Evolutionary conservation across 805 yeast species (phyloP).

Genomic region (Kregervanrija delftensis): DNA sequence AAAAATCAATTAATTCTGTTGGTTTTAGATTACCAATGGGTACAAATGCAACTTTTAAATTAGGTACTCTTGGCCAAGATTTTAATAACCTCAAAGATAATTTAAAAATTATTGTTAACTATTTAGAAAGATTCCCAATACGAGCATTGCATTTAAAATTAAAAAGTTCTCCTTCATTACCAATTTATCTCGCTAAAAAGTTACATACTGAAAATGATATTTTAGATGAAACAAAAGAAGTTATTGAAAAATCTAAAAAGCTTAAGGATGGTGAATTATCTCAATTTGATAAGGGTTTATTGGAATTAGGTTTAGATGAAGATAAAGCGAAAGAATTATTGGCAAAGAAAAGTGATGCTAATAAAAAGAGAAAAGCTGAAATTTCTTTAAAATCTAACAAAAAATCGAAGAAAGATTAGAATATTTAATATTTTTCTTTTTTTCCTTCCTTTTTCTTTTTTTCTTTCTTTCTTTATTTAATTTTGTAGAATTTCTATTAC

Average conservation of each 20-base stretch:
- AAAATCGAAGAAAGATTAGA: constrained; percentile 1
- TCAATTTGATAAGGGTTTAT: constrained; percentile 66
- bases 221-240: constrained; percentile 26
- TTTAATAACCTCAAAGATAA: constrained; percentile 53
- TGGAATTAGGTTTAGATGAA: constrained; percentile 75
- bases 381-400: not conserved
- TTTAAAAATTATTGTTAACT: constrained; percentile 44
- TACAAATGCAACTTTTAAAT: constrained; percentile 52
- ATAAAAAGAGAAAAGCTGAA: constrained; percentile 12
- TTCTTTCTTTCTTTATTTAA: not conserved
- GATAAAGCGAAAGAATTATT: constrained; percentile 57
- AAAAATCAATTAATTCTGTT: constrained; percentile 51
- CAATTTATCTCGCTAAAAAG: constrained; percentile 65
- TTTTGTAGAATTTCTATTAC: not conserved
- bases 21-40: constrained; percentile 69
- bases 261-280: constrained; percentile 33
- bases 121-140: constrained; percentile 37
- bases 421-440: not conserved
- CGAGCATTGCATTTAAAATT: constrained; percentile 64
- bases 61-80: constrained; percentile 50
- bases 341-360: constrained; percentile 42
- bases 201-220: constrained; percentile 43
- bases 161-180: constrained; percentile 70
- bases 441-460: not conserved
- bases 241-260: constrained; percentile 5